Conservation (phyloP, 2,329 filamentous ascomycete genomes). For the Aspergillus fumigatiaffinis region DNA sequence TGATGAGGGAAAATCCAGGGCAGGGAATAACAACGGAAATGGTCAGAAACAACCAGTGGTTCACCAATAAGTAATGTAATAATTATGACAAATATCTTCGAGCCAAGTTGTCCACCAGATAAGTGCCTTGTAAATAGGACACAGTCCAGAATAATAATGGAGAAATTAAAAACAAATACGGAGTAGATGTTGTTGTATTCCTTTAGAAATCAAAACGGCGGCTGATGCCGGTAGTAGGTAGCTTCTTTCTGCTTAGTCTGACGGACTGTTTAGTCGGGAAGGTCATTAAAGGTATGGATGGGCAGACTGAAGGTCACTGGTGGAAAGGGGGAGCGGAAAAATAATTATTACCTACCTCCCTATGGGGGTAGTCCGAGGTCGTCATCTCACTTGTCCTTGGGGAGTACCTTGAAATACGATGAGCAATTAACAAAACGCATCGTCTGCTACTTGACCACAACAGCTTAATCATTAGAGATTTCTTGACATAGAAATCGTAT, state of each 20-base stretch:
- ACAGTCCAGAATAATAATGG: background rate
- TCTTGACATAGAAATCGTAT: too few relatives aligned
- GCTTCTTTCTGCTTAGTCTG: constrained; percentile 3
- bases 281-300: background rate
- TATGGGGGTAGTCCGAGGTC: background rate
- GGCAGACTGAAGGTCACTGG: constrained; percentile 3
- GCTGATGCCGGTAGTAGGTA: constrained; percentile 22
- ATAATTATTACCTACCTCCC: background rate
- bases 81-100: constrained; percentile 1
- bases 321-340: constrained; percentile 10
- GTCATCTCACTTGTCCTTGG: background rate
- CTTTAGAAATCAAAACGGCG: constrained; percentile 8
- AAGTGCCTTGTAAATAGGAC: background rate
- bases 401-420: background rate
- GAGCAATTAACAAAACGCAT: too few relatives aligned
- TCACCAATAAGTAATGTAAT: background rate
- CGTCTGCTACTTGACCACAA: background rate
- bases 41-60: background rate
- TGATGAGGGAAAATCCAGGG: background rate
- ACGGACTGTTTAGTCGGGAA: background rate
- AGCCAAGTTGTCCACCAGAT: background rate
- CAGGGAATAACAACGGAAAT: background rate
- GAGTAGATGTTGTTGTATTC: background rate
- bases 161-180: background rate
- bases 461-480: background rate